Evolutionary conservation across 139 green algal species (phyloP).

Genomic region (Chlamydomonas schloesseri): DNA sequence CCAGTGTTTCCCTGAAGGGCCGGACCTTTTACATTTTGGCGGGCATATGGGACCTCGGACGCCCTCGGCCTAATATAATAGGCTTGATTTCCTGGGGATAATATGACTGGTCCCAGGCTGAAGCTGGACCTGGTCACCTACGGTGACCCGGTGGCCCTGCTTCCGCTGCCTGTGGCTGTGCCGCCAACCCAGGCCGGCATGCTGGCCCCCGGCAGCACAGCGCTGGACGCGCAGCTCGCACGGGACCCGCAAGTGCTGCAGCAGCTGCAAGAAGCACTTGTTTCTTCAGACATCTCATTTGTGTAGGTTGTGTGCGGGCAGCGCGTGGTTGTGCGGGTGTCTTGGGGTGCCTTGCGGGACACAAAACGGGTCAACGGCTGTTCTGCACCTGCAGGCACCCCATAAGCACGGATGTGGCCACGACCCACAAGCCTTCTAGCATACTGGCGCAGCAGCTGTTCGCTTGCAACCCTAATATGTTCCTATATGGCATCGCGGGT

Average conservation of each 20-base stretch:
- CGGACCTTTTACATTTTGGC: too few relatives aligned
- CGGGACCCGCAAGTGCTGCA: not conserved
- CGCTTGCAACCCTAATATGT: not conserved
- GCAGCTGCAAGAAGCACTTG: not conserved
- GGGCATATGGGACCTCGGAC: too few relatives aligned
- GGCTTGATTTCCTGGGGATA: too few relatives aligned
- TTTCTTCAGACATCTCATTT: not conserved
- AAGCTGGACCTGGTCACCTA: constrained; percentile 36
- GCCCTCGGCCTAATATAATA: too few relatives aligned
- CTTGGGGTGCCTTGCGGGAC: too few relatives aligned
- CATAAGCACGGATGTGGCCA: constrained; percentile 4
- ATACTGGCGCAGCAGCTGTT: constrained; percentile 4
- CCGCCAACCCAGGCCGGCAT: not conserved
- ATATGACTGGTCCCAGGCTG: not conserved
- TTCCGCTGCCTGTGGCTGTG: constrained; percentile 2
- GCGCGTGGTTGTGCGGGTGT: too few relatives aligned
- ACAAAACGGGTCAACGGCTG: too few relatives aligned
- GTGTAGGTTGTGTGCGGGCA: constrained; percentile 19
- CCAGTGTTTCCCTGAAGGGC: too few relatives aligned
- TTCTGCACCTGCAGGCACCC: constrained; percentile 26
- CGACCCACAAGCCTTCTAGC: not conserved
- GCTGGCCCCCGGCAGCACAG: not conserved
- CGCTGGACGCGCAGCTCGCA: not conserved
- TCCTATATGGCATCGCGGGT: constrained; percentile 17
- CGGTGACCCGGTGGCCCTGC: constrained; percentile 15